These are phyloP conservation scores for Aquilaria malaccensis DNA, from an alignment of 345 rosid species.

Conservation along the genomic window DNA sequence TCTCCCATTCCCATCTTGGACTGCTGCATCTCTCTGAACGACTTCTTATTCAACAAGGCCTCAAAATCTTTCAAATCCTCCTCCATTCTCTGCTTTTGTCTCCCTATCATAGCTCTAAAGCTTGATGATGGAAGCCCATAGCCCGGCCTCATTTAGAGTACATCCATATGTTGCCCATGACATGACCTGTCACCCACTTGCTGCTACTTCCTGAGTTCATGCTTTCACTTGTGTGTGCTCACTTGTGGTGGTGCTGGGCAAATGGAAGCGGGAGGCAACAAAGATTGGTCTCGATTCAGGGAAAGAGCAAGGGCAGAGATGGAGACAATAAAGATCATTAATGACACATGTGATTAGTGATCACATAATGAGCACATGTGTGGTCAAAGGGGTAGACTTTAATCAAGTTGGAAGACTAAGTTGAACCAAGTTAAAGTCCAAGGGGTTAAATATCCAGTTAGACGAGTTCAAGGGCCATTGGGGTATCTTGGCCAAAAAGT, in stretches of 20 bases:
- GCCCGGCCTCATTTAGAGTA: constrained; percentile 32
- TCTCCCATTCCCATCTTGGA: constrained; percentile 87
- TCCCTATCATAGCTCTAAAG: constrained; percentile 38
- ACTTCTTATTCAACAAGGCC: constrained; percentile 82
- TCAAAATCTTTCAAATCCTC: constrained; percentile 88
- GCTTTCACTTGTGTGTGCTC: constrained; percentile 17
- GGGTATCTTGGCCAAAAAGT: no score
- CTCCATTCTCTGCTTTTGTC: constrained; percentile 55
- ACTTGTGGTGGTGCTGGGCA: constrained; percentile 27
- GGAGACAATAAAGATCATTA: no score
- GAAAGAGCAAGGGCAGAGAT: no score
- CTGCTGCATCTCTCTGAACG: constrained; percentile 80
- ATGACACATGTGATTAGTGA: no score
- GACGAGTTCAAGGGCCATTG: no score
- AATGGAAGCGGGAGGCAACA: no score
- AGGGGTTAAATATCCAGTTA: no score
- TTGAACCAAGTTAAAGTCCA: no score
- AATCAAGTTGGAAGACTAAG: no score
- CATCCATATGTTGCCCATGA: constrained; percentile 63
- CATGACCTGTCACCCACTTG: constrained; percentile 35
- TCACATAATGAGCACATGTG: no score
- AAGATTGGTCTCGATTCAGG: no score
- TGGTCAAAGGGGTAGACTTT: no score
- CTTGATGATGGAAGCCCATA: constrained; percentile 43
- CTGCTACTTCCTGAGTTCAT: constrained; percentile 8